Base-by-base conservation (phyloP, 2,329 filamentous ascomycete species). In the Diaporthe vexans region DNA sequence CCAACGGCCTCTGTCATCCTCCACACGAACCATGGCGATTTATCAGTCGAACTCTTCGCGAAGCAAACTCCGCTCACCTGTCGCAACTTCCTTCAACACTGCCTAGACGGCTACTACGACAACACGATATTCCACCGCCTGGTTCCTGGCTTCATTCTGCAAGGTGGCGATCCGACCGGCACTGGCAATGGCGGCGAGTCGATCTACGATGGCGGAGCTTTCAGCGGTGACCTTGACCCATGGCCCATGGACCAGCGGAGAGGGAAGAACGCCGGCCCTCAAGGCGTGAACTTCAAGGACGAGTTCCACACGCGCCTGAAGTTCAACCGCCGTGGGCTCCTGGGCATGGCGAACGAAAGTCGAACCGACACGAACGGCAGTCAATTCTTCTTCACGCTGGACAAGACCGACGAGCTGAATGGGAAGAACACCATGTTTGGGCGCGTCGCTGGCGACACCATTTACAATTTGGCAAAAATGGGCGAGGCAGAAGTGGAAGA, bases 301-400 rank as follows among this genome's bases (percentile, higher is more conserved):
- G 97, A 99, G 82, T 93, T 98, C 78, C 96, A 98, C 83, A 95
- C 93, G 79, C 90, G 97, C 43, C 87, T 99, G 78, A 97, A 97
- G 83, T 98, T 97, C 87, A 98, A 97, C 79, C 89, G 97, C 63
- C 89, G 97, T 75, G 97, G 97, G 0, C 85, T 98, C 79, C 84
- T 99, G 78, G 97, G 94, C n/a, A 98, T 98, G 95, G 97, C 97
- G 37, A 98, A 98, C 83, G 93, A 94, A 76, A 93, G 95, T 59
- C 86, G 85, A 69, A 89, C 90, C 40, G 88, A 95, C 79, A 94
- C 94, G 72, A 98, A 98, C 85, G 94, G 95, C 46, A 98, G 95
- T 82, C 97, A 99, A 83, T 98, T 98, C 87, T 99, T 99, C 86
- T 92, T 99, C 76, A 98, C 97, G 0, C 85, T 99, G 71, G 95